Evolutionary conservation across 202 grass and related monocot genomes (phyloP).

Genomic region (Brachypodium distachyon): DNA sequence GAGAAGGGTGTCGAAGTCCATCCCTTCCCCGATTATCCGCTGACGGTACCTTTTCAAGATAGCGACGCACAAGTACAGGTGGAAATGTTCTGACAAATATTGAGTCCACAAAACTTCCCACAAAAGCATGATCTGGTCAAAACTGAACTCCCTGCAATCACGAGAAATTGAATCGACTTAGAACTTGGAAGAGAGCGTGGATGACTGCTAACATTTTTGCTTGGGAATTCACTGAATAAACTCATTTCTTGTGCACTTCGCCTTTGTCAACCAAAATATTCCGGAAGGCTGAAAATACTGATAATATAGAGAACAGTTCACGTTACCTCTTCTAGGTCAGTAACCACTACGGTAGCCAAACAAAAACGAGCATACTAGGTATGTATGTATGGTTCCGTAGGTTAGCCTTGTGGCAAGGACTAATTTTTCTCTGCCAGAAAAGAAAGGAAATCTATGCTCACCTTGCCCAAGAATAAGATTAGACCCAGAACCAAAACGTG

Average conservation of each 20-base stretch:
- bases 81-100: constrained; percentile 91
- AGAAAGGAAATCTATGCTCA: no score
- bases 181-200: neutral
- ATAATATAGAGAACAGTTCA: neutral
- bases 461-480: no score
- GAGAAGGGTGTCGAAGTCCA: constrained; percentile 97
- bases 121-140: constrained; percentile 62
- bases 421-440: neutral
- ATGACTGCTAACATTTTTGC: neutral
- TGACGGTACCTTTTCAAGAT: constrained; percentile 67
- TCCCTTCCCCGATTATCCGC: constrained; percentile 77
- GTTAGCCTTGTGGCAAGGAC: neutral
- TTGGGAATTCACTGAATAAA: neutral
- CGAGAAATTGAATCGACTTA: neutral
- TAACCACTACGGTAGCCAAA: neutral
- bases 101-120: constrained; percentile 96
- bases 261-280: neutral
- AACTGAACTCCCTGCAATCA: constrained; percentile 78
- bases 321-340: neutral
- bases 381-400: neutral
- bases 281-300: neutral
- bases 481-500: no score
- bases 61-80: constrained; percentile 87
- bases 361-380: neutral
- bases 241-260: neutral